Percentiles rank a stretch among this genome's conserved stretches.
Conservation (phyloP, 345 rosid species). For the Salix brachista region DNA sequence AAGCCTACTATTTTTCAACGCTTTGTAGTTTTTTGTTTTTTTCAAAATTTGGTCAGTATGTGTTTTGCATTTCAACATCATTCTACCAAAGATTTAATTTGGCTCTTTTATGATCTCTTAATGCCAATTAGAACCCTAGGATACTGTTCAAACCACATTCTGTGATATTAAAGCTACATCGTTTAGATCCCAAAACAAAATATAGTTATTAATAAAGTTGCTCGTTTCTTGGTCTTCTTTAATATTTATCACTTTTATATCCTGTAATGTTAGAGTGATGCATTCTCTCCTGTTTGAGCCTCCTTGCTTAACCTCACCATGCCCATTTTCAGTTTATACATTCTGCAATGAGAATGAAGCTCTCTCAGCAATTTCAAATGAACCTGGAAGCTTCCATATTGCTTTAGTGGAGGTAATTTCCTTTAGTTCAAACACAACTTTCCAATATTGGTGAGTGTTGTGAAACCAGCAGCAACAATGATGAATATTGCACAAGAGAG, state of each 20-base stretch:
- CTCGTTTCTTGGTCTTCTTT: neutral
- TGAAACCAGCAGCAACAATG: neutral
- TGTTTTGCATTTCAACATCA: neutral
- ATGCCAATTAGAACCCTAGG: neutral
- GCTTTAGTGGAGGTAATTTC: slow-evolving; percentile 77
- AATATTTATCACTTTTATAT: slow-evolving; percentile 13
- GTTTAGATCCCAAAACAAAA: neutral
- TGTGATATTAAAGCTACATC: neutral
- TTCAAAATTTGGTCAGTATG: neutral
- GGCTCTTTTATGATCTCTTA: neutral
- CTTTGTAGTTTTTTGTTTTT: neutral
- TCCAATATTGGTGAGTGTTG: neutral
- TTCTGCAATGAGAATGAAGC: slow-evolving; percentile 78
- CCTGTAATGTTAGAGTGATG: slow-evolving; percentile 17
- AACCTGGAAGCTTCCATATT: slow-evolving; percentile 70
- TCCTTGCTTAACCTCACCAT: neutral
- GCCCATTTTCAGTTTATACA: slow-evolving; percentile 52
- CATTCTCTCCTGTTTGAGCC: neutral
- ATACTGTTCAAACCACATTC: neutral
- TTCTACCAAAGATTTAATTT: neutral
- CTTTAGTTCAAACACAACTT: neutral
- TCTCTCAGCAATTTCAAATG: slow-evolving; percentile 47
- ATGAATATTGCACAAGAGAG: too few species aligned
- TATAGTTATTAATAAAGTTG: neutral
- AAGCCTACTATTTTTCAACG: neutral